Conservation (phyloP, 805 yeast genomes). For the Candida maesae region DNA sequence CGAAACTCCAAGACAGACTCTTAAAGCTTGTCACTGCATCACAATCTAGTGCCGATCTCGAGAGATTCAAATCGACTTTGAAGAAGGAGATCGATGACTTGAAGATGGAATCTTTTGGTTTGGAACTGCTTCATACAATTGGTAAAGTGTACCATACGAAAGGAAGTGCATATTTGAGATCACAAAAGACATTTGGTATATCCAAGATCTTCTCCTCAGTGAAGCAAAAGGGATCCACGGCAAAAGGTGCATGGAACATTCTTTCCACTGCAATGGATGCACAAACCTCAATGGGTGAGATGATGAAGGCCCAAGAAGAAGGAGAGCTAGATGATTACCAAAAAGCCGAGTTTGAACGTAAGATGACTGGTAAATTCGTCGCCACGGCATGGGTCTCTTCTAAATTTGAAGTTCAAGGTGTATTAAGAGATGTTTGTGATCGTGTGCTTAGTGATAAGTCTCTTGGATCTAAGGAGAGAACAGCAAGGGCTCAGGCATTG, state of each 20-base stretch:
- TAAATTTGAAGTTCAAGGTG: conserved; percentile 75
- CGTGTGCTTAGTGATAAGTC: conserved; percentile 66
- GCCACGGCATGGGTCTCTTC: conserved; percentile 97
- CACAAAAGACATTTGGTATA: conserved; percentile 81
- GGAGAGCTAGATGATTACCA: conserved; percentile 53
- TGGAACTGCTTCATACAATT: conserved; percentile 78
- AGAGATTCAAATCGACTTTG: conserved; percentile 48
- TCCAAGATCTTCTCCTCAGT: conserved; percentile 78
- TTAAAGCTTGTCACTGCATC: conserved; percentile 42
- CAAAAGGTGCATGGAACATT: conserved; percentile 80
- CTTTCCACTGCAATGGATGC: conserved; percentile 86
- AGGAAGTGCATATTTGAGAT: conserved; percentile 67
- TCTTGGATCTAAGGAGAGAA: conserved; percentile 56
- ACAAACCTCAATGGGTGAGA: conserved; percentile 69
- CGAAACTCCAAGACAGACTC: conserved; percentile 45
- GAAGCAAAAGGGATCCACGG: conserved; percentile 78
- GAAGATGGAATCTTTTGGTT: conserved; percentile 93
- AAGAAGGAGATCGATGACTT: conserved; percentile 68
- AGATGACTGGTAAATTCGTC: conserved; percentile 81
- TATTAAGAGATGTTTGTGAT: conserved; percentile 80
- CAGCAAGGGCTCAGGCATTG: conserved; percentile 77
- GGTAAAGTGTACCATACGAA: conserved; percentile 76
- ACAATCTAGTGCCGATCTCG: conserved; percentile 43
- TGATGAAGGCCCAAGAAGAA: conserved; percentile 64
- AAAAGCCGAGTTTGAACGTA: conserved; percentile 74